A percentile compares a stretch with the other conserved stretches of the same genome.
Conservation (phyloP, 129 eudicot species). For the Kitagawia praeruptora region DNA sequence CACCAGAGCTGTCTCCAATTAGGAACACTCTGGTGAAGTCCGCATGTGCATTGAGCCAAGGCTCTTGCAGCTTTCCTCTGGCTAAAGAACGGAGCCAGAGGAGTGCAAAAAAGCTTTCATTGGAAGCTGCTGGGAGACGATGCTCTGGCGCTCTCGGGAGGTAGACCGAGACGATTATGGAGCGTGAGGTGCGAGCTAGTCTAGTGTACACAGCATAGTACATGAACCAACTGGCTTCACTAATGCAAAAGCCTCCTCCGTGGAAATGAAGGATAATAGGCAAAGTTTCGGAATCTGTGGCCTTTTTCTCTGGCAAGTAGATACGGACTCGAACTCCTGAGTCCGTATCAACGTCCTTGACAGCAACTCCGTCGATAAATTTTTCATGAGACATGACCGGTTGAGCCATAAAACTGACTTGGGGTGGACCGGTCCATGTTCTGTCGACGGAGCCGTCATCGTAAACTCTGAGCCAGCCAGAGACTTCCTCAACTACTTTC, state of each 20-base stretch:
- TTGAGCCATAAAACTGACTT: slow-evolving; percentile 64
- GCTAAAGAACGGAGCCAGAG: slow-evolving; percentile 55
- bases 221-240: slow-evolving; percentile 61
- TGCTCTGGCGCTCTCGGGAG: slow-evolving; percentile 71
- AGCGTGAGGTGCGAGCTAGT: slow-evolving; percentile 36
- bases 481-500: slow-evolving; percentile 47
- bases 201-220: slow-evolving; percentile 54
- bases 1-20: slow-evolving; percentile 84
- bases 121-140: slow-evolving; percentile 74
- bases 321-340: slow-evolving; percentile 39
- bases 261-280: slow-evolving; percentile 67
- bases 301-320: slow-evolving; percentile 34
- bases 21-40: slow-evolving; percentile 63
- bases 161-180: slow-evolving; percentile 44
- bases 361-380: slow-evolving; percentile 54
- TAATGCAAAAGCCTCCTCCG: slow-evolving; percentile 81
- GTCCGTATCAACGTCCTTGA: slow-evolving; percentile 25
- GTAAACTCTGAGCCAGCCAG: slow-evolving; percentile 65
- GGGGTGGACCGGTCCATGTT: slow-evolving; percentile 70
- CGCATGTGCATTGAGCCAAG: slow-evolving; percentile 31
- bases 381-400: slow-evolving; percentile 51
- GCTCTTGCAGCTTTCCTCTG: slow-evolving; percentile 17
- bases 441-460: slow-evolving; percentile 68
- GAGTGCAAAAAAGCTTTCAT: slow-evolving; percentile 50
- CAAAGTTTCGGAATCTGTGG: slow-evolving; percentile 23